These are phyloP conservation scores for Mycena sanguinolenta DNA, from an alignment of 768 basidiomycete species.

Conservation along the genomic window DNA sequence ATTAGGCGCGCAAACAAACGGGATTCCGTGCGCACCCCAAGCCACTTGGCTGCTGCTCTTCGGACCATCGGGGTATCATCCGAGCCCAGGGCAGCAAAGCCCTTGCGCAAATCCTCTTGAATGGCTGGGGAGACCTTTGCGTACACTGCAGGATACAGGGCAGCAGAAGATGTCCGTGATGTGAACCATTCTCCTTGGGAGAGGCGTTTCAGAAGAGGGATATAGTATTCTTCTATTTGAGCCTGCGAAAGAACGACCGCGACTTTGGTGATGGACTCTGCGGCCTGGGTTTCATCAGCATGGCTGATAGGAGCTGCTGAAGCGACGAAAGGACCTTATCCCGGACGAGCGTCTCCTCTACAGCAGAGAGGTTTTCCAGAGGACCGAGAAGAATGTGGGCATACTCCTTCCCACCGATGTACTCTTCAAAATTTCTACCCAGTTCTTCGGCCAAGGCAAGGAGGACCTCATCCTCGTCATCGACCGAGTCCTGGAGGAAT, in stretches of 20 bases:
- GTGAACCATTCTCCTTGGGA: constrained; percentile 99
- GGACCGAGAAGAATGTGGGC: constrained; percentile 93
- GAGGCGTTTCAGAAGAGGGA: constrained; percentile 91
- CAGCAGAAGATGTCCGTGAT: constrained; percentile 94
- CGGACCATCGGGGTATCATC: constrained; percentile 99
- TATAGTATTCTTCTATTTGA: constrained; percentile 91
- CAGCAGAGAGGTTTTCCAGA: constrained; percentile 94
- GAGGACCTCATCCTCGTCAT: constrained; percentile 98
- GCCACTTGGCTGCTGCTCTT: constrained; percentile 95
- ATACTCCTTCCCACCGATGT: constrained; percentile 89
- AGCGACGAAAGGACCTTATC: constrained; percentile 83
- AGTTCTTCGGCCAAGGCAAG: constrained; percentile 96
- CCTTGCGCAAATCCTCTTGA: constrained; percentile 91
- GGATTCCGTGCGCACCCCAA: constrained; percentile 77
- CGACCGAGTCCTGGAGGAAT: constrained; percentile 98
- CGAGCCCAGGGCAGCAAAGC: constrained; percentile 83
- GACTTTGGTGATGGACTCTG: constrained; percentile 95
- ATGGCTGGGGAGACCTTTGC: constrained; percentile 76
- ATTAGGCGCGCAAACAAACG: constrained; percentile 18
- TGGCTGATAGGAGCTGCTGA: constrained; percentile 27
- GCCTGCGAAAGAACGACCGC: constrained; percentile 79
- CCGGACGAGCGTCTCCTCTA: constrained; percentile 97
- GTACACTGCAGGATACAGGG: constrained; percentile 93
- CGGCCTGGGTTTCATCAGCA: constrained; percentile 70
- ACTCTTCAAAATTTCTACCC: constrained; percentile 92